A percentile compares a stretch with the other conserved stretches of the same genome.
Evolutionary conservation across 441 rosid species (phyloP).

Genomic region (Pelargonium australe): DNA sequence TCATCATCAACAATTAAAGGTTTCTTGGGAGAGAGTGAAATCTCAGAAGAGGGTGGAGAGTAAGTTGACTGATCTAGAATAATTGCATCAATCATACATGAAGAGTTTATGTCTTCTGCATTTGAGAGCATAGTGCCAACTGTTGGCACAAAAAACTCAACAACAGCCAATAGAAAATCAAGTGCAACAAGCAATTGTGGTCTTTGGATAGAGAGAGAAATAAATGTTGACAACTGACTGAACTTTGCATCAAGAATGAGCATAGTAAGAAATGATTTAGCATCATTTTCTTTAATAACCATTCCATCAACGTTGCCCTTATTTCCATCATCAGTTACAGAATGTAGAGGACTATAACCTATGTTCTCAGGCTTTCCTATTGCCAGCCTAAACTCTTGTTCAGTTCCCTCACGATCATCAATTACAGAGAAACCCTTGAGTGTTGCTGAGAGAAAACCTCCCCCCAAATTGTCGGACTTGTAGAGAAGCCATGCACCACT

Average conservation of each 20-base stretch:
- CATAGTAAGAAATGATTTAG: slow-evolving; percentile 70
- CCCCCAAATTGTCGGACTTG: slow-evolving; percentile 58
- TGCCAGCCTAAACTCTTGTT: slow-evolving; percentile 75
- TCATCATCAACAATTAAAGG: slow-evolving; percentile 87
- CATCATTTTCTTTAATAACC: slow-evolving; percentile 30
- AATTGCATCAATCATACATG: slow-evolving; percentile 51
- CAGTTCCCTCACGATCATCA: slow-evolving; percentile 91
- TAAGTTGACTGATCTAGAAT: slow-evolving; percentile 55
- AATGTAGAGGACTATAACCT: slow-evolving; percentile 32
- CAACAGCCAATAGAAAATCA: slow-evolving; percentile 90
- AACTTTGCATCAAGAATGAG: slow-evolving; percentile 87
- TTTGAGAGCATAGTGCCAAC: slow-evolving; percentile 59
- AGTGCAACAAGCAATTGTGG: slow-evolving; percentile 95
- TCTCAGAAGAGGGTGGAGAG: slow-evolving; percentile 60
- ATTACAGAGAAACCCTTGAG: slow-evolving; percentile 74
- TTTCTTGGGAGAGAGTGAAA: slow-evolving; percentile 66
- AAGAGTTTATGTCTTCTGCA: slow-evolving; percentile 57
- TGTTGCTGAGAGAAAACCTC: slow-evolving; percentile 81
- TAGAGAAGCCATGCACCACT: slow-evolving; percentile 82
- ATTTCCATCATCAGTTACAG: slow-evolving; percentile 26
- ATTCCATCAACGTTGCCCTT: slow-evolving; percentile 29
- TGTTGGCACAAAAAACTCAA: slow-evolving; percentile 87
- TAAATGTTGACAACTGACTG: slow-evolving; percentile 49
- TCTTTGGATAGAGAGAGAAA: slow-evolving; percentile 73
- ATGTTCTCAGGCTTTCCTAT: slow-evolving; percentile 61